Base-by-base conservation (phyloP, 495 filamentous ascomycete species). In the Aspergillus steynii region DNA sequence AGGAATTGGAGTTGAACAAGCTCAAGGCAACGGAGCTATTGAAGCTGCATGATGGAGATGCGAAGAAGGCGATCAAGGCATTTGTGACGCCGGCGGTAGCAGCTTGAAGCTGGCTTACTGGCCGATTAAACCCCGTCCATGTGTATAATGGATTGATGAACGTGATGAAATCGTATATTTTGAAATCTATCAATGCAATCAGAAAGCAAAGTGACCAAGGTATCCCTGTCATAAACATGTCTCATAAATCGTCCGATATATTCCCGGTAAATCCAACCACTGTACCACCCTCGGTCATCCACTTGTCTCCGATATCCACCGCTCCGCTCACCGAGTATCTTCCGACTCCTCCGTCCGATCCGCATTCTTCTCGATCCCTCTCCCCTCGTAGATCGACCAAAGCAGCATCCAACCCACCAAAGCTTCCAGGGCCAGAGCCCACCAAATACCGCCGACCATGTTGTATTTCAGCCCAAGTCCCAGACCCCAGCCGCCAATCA, bases 21-120 rank as follows among this genome's bases (percentile, higher is more conserved):
- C 63, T 68, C 5, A 95, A 92, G 71, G 93, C 92, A 2, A 96
- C 90, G 14, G 93, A 97, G 52, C 72, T 96, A 56, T 82, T 97
- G 46, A 88, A 85, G 71, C 75, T 82, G n/a, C 81, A 93, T 68
- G 91, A 93, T 45, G 93, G 92, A 0, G 85, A 95, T 76, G 85
- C 85, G 1, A 83, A 83, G 9, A 81, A 81, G 69, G 91, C 92
- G 3, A 82, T 96, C 74, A 83, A 68, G 62, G 88, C 88, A 8
- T 88, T 82, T 64, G 75, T 89, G 42, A 72, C 76, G 10, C 74
- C 80, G 2, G 60, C 73, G 49, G 68, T 75, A 45, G 60, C 51
- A 9, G 66, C 47, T 26, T 73, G 54, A 71, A 55, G 26, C 7
- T 14, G 1, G 4, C 37, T 10, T 42, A 8, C 37, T 42, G 37